Conservation (phyloP, 345 rosid species). For the Cardamine chenopodiifolia region DNA sequence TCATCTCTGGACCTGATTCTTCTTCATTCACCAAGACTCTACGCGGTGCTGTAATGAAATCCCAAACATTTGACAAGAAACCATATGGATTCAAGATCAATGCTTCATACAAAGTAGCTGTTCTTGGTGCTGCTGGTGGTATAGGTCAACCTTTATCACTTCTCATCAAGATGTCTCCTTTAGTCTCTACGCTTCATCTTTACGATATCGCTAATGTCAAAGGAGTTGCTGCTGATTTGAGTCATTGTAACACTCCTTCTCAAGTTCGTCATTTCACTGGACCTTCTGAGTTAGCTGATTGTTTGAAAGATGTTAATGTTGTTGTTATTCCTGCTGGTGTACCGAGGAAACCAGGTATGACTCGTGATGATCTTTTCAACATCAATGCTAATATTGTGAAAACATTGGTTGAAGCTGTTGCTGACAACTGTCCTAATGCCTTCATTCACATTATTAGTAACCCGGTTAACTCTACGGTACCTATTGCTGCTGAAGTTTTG, state of each 20-base stretch:
- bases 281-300: conserved; percentile 64
- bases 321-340: conserved; percentile 96
- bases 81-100: conserved; percentile 54
- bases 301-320: conserved; percentile 74
- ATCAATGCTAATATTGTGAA: conserved; percentile 90
- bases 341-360: conserved; percentile 96
- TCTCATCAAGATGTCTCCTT: conserved; percentile 90
- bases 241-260: conserved; percentile 95
- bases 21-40: conserved; percentile 58
- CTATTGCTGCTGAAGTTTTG: conserved; percentile 88
- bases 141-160: conserved; percentile 91
- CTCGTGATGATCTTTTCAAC: conserved; percentile 92
- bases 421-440: conserved; percentile 87
- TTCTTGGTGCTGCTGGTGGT: conserved; percentile 95
- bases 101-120: conserved; percentile 85
- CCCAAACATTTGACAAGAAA: conserved; percentile 43
- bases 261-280: conserved; percentile 88
- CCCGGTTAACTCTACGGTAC: conserved; percentile 91
- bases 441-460: conserved; percentile 92
- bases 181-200: conserved; percentile 76
- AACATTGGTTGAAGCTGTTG: conserved; percentile 77
- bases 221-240: conserved; percentile 93
- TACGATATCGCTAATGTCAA: conserved; percentile 91
- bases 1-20: conserved; percentile 54
- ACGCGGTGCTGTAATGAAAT: conserved; percentile 46